Percentiles rank a stretch among this genome's conserved stretches.
phyloP scores from a whole-genome alignment of 352 stramenopile species.

The Globisporangium barbulae region DNA sequence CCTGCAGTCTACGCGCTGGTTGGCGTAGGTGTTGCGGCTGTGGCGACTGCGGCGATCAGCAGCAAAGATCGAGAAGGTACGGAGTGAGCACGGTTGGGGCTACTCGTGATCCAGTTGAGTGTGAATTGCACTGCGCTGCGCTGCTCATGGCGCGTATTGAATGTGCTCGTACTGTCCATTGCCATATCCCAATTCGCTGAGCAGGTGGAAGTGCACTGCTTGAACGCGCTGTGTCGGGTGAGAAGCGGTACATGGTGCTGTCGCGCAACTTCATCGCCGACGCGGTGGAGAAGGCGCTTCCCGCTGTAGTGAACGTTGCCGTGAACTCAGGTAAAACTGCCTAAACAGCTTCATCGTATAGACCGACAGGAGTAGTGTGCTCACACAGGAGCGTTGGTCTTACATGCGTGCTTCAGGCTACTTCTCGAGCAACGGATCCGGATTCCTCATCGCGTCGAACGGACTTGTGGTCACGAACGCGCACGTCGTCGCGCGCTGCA shows the following conservation, averaged over 20 bases:
- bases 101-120: too few species aligned
- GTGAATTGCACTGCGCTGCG: neutral
- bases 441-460: constrained; percentile 89
- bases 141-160: neutral
- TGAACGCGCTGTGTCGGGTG: constrained; percentile 15
- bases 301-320: constrained; percentile 88
- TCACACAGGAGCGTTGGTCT: neutral
- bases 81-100: too few species aligned
- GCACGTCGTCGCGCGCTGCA: constrained; percentile 86
- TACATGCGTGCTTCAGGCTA: constrained; percentile 32
- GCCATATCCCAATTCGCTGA: neutral
- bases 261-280: constrained; percentile 88
- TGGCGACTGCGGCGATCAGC: constrained; percentile 3
- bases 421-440: constrained; percentile 81
- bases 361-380: neutral
- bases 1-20: constrained; percentile 9
- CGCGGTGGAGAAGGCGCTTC: constrained; percentile 85
- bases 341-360: neutral
- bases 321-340: constrained; percentile 46
- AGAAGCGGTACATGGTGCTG: constrained; percentile 24
- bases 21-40: constrained; percentile 1
- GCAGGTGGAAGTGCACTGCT: constrained; percentile 20
- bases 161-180: neutral
- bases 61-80: constrained; percentile 12
- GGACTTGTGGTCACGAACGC: constrained; percentile 92